Evolutionary conservation across 176 grass and related monocot genomes (phyloP).

Genomic region (Hordeum vulgare): MorexV3_pseudomolecules_assembly NC_058522.1:356285825-356286324

Average conservation of each 20-base stretch:
- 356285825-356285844: too few species aligned
- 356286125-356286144: neutral
- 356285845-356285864: too few species aligned
- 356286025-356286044: constrained; percentile 41
- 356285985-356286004: neutral
- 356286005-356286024: neutral
- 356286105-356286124: neutral
- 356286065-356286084: constrained; percentile 68
- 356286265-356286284: constrained; percentile 7
- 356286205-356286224: constrained; percentile 78
- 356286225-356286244: constrained; percentile 65
- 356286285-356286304: constrained; percentile 60
- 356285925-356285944: too few species aligned
- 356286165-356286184: constrained; percentile 82
- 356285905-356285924: too few species aligned
- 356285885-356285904: too few species aligned
- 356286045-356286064: constrained; percentile 96
- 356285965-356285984: neutral
- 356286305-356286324: constrained; percentile 64
- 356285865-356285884: too few species aligned
- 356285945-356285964: too few species aligned
- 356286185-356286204: constrained; percentile 85
- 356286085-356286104: neutral
- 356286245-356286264: constrained; percentile 42
- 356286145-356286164: neutral